These are phyloP conservation scores for Balamuthia mandrillaris DNA, from an alignment of 208 protist species.

Conservation along the genomic window DNA sequence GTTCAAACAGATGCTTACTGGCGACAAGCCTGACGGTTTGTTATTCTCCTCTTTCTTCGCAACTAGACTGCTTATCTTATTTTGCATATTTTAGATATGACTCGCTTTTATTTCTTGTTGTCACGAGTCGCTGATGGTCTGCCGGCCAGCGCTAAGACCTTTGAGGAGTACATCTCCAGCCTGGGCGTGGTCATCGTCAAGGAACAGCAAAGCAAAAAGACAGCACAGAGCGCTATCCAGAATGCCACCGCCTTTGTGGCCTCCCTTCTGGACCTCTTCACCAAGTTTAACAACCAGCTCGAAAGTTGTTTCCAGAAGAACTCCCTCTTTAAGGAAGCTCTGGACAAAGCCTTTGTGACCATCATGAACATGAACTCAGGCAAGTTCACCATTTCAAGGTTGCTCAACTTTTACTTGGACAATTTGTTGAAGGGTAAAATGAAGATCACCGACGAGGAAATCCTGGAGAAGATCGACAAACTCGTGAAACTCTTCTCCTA, in stretches of 20 bases:
- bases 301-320: background rate
- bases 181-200: background rate
- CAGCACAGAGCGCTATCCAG: background rate
- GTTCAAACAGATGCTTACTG: conserved; percentile 20
- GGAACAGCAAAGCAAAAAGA: conserved; percentile 1
- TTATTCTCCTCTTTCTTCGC: background rate
- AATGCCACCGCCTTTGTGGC: background rate
- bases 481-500: conserved; percentile 27
- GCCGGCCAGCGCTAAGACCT: background rate
- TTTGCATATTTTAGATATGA: background rate
- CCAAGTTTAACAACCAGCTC: background rate
- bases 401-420: conserved; percentile 43
- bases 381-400: conserved; percentile 22
- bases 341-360: conserved; percentile 22
- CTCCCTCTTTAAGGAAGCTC: background rate
- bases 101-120: conserved; percentile 12
- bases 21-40: background rate
- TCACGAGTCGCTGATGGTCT: background rate
- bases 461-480: background rate
- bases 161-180: background rate
- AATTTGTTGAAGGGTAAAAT: conserved; percentile 35
- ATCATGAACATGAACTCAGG: background rate
- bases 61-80: background rate
- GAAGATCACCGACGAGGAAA: conserved; percentile 31
- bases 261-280: background rate